phyloP scores from a whole-genome alignment of 768 basidiomycete genomes.

The Xerocomus potaroensis region DNA sequence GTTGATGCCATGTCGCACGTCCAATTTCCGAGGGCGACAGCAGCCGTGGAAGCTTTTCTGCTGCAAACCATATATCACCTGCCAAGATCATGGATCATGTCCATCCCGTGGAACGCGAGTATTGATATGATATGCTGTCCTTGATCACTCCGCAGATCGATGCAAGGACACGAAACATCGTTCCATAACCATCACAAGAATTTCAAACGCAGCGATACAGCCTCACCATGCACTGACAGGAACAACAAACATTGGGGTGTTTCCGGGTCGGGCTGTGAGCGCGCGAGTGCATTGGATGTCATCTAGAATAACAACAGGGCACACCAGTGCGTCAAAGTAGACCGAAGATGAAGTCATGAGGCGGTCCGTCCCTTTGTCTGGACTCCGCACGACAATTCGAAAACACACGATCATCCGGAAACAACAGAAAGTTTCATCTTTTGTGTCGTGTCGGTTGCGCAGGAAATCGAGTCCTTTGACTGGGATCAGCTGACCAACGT shows the following conservation, averaged over 20 bases:
- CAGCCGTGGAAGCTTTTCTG: neutral
- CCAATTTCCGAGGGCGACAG: slow-evolving; percentile 26
- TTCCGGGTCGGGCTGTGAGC: neutral
- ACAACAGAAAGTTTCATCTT: slow-evolving; percentile 14
- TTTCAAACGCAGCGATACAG: slow-evolving; percentile 12
- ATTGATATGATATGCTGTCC: slow-evolving; percentile 16
- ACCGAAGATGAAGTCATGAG: slow-evolving; percentile 14
- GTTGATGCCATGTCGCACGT: slow-evolving; percentile 5
- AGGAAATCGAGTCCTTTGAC: slow-evolving; percentile 7
- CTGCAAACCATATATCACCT: slow-evolving; percentile 7
- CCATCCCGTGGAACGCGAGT: neutral
- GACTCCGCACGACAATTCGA: slow-evolving; percentile 4
- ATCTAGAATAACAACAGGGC: neutral
- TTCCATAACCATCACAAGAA: slow-evolving; percentile 28
- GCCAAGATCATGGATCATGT: slow-evolving; percentile 7
- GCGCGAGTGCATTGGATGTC: neutral
- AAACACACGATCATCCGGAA: slow-evolving; percentile 7
- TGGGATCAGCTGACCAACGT: slow-evolving; percentile 13
- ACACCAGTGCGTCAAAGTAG: neutral
- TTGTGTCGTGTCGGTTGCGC: slow-evolving; percentile 7
- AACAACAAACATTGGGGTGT: neutral
- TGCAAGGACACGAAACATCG: slow-evolving; percentile 9
- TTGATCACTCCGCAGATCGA: slow-evolving; percentile 27
- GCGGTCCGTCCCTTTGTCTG: neutral
- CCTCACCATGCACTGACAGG: neutral